Evolutionary conservation across 306 rosid genomes (phyloP), one percentile per base, ranked within the genome.

Genomic region (Corylus americana): DNA sequence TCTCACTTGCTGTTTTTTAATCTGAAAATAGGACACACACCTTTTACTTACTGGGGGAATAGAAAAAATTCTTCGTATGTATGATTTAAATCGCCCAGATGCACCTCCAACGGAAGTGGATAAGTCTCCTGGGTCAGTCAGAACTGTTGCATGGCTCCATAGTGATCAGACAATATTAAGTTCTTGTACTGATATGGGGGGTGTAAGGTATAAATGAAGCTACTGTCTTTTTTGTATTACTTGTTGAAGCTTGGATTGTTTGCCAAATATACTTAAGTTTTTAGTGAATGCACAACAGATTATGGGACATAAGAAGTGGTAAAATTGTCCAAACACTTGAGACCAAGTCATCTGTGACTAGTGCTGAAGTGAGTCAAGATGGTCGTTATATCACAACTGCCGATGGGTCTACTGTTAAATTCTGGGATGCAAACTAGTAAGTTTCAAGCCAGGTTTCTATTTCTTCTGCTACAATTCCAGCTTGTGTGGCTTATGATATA

Each of bases 281-380:
- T 22, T 80, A 75, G 83, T 83, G 12, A 55, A 74, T 73, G 57
- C 83, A 59, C 72, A 20, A 53, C 92, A 96, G 99, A 91, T 77
- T 96, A 62, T 96, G 99, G 99, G 99, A 96, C 75, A 84, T 90
- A 64, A 88, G 99, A 88, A 96, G 89, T 83, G 99, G 99, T 55
- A 86, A 91, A 82, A 93, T 93, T 69, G 93, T 93, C 11, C 96
- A 93, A 82, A 93, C 97, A 20, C 98, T 96, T 66, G 98, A 96
- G 59, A 96, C 97, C 74, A 88, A 90, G 87, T 89, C 92, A 11
- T 89, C 99, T 58, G 93, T 96, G 73, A 96, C 99, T 57, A 96
- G 98, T 86, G 93, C 97, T 68, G 99, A 96, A 91, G 99, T 96
- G 78, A 91, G 99, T 85, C 98, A 89, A 85, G 99, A 96, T 85